Evolutionary conservation across 2,329 filamentous ascomycete genomes (phyloP).

Genomic region (Domatiomyces globalis): DNA sequence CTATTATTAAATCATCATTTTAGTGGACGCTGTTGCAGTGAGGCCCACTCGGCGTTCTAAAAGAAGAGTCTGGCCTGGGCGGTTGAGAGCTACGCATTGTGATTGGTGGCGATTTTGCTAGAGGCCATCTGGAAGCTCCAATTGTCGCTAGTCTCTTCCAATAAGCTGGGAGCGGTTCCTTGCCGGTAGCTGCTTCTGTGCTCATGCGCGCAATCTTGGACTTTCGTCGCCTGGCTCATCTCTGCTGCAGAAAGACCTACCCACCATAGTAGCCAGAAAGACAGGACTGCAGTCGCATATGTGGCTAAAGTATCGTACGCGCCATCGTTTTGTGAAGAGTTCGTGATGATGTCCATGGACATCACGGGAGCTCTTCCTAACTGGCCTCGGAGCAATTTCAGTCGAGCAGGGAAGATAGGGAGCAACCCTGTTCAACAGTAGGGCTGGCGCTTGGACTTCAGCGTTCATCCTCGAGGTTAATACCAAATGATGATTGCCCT

Average conservation of each 20-base stretch:
- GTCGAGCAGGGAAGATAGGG: not conserved
- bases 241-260: not conserved
- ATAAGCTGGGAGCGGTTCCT: not conserved
- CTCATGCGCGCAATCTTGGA: not conserved
- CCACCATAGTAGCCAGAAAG: not conserved
- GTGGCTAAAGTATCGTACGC: too few relatives aligned
- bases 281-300: not conserved
- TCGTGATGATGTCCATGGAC: not conserved
- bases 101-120: not conserved
- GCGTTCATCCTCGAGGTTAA: not conserved
- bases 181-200: not conserved
- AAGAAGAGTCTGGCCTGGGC: not conserved
- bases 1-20: not conserved
- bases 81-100: not conserved
- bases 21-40: not conserved
- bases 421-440: not conserved
- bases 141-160: not conserved
- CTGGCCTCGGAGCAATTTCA: not conserved
- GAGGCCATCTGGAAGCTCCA: not conserved
- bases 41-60: not conserved
- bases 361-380: not conserved
- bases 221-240: too few relatives aligned
- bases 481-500: too few relatives aligned
- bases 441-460: not conserved
- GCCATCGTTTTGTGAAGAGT: too few relatives aligned